Evolutionary conservation across 2,329 filamentous ascomycete genomes (phyloP).

Genomic region (Alternaria brassicae): DNA sequence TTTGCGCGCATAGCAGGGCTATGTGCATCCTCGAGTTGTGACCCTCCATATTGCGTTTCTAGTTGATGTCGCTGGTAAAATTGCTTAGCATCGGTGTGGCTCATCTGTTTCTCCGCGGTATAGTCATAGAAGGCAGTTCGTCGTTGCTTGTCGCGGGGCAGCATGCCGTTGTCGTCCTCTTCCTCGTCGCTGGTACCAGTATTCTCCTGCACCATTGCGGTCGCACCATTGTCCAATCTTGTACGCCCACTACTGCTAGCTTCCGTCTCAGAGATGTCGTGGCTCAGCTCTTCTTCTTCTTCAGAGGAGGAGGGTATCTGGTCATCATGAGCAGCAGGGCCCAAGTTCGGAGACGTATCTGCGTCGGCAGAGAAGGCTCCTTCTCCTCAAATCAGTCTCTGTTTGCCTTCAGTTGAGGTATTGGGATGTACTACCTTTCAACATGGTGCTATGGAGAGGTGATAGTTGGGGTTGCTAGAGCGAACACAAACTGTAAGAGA

Average conservation of each 20-base stretch:
- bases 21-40: constrained; percentile 48
- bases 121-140: constrained; percentile 93
- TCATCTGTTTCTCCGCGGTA: constrained; percentile 91
- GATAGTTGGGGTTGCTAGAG: constrained; percentile 20
- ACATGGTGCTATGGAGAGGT: constrained; percentile 30
- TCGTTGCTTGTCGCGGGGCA: constrained; percentile 61
- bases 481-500: constrained; percentile 15
- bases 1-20: constrained; percentile 55
- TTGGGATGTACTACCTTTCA: constrained; percentile 34
- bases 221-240: constrained; percentile 28
- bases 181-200: constrained; percentile 37
- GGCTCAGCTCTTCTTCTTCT: constrained; percentile 47
- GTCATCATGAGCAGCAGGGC: constrained; percentile 41
- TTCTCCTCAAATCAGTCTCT: constrained; percentile 19
- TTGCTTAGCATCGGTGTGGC: constrained; percentile 90
- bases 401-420: not conserved
- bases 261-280: constrained; percentile 41
- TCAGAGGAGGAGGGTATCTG: constrained; percentile 46
- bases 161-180: constrained; percentile 45
- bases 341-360: constrained; percentile 47
- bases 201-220: constrained; percentile 25
- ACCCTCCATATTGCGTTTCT: constrained; percentile 59
- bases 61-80: constrained; percentile 91
- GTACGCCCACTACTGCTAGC: constrained; percentile 18
- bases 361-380: constrained; percentile 42